These are phyloP conservation scores for Cadophora luteo-olivacea DNA, from an alignment of 2,329 filamentous ascomycete species.

Conservation along the genomic window DNA sequence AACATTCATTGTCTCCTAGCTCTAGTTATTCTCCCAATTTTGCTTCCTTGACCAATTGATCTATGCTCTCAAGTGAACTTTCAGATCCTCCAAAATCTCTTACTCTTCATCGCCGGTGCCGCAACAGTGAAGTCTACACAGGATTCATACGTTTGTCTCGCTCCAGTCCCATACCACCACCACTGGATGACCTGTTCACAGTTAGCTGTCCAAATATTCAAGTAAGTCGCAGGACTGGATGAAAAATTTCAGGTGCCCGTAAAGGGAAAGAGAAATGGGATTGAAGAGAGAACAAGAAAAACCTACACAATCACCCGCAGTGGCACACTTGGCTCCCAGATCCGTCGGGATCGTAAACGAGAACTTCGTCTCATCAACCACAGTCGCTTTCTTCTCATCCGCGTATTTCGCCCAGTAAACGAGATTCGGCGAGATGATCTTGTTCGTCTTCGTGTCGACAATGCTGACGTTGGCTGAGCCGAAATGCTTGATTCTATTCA, in stretches of 20 bases:
- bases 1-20: too few relatives aligned
- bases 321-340: constrained; percentile 50
- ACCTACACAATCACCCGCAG: constrained; percentile 37
- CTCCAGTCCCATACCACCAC: constrained; percentile 56
- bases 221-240: too few relatives aligned
- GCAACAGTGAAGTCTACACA: constrained; percentile 55
- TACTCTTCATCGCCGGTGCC: constrained; percentile 17
- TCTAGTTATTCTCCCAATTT: too few relatives aligned
- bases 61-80: too few relatives aligned
- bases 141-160: constrained; percentile 60
- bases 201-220: constrained; percentile 37
- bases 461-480: constrained; percentile 61
- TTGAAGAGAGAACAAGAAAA: not conserved
- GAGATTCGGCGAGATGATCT: constrained; percentile 51
- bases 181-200: constrained; percentile 59
- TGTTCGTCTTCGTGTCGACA: constrained; percentile 55
- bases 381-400: constrained; percentile 48
- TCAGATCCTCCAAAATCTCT: constrained; percentile 9
- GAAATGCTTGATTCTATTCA: constrained; percentile 53
- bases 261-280: not conserved
- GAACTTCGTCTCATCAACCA: constrained; percentile 56
- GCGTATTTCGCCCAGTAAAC: constrained; percentile 57
- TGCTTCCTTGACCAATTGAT: too few relatives aligned
- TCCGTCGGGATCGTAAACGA: constrained; percentile 58
- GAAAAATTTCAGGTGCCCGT: too few relatives aligned